Evolutionary conservation across 1,139 yeast species (phyloP).

Genomic region (Kluyveromyces sp.): DNA sequence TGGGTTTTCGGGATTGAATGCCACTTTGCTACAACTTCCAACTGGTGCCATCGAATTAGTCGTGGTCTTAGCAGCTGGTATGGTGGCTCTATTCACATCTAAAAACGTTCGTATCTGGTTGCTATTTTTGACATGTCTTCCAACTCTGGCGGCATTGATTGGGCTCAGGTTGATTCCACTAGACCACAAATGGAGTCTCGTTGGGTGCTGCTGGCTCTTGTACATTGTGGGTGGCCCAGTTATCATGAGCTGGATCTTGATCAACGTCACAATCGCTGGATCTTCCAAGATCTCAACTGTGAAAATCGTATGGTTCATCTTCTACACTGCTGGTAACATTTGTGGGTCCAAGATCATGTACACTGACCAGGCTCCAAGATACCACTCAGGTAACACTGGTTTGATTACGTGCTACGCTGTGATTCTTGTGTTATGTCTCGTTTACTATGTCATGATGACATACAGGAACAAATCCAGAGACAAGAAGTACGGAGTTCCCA

Average conservation of each 20-base stretch:
- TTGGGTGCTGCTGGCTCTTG: constrained; percentile 20
- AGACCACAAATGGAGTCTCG: constrained; percentile 29
- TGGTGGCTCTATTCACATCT: constrained; percentile 37
- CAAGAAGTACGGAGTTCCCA: constrained; percentile 13
- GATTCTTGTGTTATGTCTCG: constrained; percentile 16
- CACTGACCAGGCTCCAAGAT: constrained; percentile 44
- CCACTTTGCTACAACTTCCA: constrained; percentile 38
- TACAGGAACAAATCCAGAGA: constrained; percentile 22
- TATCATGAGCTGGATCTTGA: constrained; percentile 42
- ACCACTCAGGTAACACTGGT: constrained; percentile 37
- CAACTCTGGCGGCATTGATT: constrained; percentile 32
- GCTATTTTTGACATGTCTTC: constrained; percentile 38
- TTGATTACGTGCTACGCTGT: constrained; percentile 15
- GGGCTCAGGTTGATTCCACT: constrained; percentile 27
- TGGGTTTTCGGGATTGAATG: constrained; percentile 33
- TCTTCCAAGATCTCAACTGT: constrained; percentile 40
- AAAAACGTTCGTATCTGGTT: constrained; percentile 23
- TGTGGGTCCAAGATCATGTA: constrained; percentile 54
- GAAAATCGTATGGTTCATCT: constrained; percentile 42
- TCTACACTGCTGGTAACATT: constrained; percentile 54
- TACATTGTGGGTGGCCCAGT: constrained; percentile 36
- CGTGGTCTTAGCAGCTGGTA: constrained; percentile 33
- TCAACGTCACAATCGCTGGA: constrained; percentile 53
- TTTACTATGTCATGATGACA: constrained; percentile 14
- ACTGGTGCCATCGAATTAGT: constrained; percentile 36